Evolutionary conservation across 176 grass and related monocot genomes (phyloP).

Genomic region (Oryza meyeriana): DNA sequence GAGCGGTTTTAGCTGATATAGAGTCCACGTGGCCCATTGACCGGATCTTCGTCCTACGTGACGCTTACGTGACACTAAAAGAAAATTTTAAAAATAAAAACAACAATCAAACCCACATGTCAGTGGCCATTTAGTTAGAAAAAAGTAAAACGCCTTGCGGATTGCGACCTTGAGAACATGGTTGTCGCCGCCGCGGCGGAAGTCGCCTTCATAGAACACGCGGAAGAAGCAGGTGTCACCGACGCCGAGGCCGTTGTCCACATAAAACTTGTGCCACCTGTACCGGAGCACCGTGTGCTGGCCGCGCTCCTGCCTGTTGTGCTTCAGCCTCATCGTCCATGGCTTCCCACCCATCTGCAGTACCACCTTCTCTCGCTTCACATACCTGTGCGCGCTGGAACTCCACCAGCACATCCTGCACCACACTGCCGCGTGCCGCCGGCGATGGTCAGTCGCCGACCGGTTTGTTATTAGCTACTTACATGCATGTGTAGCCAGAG

Average conservation of each 20-base stretch:
- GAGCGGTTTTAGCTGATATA: too few species aligned
- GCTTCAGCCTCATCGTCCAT: conserved; percentile 40
- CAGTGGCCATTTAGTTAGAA: too few species aligned
- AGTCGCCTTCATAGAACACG: not conserved
- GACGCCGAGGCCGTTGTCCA: conserved; percentile 33
- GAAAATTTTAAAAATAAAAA: too few species aligned
- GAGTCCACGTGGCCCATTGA: too few species aligned
- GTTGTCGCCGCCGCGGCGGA: not conserved
- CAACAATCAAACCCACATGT: too few species aligned
- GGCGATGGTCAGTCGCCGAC: too few species aligned
- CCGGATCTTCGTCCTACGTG: too few species aligned
- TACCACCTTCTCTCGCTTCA: not conserved
- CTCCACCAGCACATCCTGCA: conserved; percentile 35
- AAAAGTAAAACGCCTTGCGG: too few species aligned
- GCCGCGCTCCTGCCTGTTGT: not conserved
- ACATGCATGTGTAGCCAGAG: not conserved
- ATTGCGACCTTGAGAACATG: conserved; percentile 42
- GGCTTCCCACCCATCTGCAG: conserved; percentile 19
- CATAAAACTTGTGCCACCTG: conserved; percentile 36
- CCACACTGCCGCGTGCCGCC: too few species aligned
- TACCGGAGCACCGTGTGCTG: conserved; percentile 21
- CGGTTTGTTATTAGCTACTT: not conserved
- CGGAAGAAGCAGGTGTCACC: conserved; percentile 44
- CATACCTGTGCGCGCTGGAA: conserved; percentile 43
- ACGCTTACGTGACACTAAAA: too few species aligned